These are phyloP conservation scores for Globisporangium alternatum DNA, from an alignment of 352 stramenopile species.

Conservation along the genomic window DNA sequence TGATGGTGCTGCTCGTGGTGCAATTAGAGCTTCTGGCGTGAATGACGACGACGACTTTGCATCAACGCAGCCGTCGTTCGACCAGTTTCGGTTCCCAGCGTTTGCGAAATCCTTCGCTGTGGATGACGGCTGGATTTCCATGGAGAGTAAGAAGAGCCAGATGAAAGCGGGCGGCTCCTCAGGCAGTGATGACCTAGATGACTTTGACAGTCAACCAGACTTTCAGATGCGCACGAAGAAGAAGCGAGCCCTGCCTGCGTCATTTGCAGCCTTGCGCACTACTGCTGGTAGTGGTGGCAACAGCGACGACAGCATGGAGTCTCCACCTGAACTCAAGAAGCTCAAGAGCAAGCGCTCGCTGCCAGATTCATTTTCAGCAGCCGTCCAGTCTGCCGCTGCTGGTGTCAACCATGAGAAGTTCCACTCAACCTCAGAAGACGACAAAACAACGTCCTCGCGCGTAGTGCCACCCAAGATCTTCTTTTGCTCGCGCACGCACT, in stretches of 20 bases:
- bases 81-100: conserved; percentile 31
- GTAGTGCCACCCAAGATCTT: conserved; percentile 67
- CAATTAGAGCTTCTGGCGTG: not conserved
- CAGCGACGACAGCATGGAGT: conserved; percentile 7
- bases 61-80: conserved; percentile 36
- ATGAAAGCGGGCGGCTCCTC: not conserved
- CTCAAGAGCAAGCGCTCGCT: conserved; percentile 20
- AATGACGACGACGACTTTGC: conserved; percentile 43
- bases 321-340: conserved; percentile 13
- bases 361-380: conserved; percentile 25
- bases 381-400: not conserved
- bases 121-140: conserved; percentile 39
- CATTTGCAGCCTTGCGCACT: not conserved
- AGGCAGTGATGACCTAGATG: conserved; percentile 1
- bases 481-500: conserved; percentile 88
- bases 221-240: not conserved
- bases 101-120: conserved; percentile 10
- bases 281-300: not conserved
- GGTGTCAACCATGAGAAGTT: conserved; percentile 18
- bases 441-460: conserved; percentile 10
- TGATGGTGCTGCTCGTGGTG: not conserved
- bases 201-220: conserved; percentile 12
- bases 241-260: conserved; percentile 7
- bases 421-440: conserved; percentile 14
- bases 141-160: conserved; percentile 38